Conservation (phyloP, 352 stramenopile genomes). For the Paralagenidium karlingii region DNA sequence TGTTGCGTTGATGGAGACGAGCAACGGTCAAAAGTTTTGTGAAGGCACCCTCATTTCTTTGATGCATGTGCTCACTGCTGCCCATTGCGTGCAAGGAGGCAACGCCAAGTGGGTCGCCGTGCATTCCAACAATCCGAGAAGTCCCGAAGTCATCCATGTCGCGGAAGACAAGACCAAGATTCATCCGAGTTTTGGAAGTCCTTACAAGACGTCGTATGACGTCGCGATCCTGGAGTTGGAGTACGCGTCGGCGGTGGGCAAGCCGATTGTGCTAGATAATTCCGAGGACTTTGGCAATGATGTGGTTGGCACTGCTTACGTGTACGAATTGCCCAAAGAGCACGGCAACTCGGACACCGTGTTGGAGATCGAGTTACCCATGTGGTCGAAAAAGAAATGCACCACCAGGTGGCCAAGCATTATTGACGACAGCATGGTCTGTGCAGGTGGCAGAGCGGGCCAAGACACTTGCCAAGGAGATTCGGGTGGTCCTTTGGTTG, state of each 20-base stretch:
- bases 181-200: slow-evolving; percentile 8
- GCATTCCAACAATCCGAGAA: slow-evolving; percentile 1
- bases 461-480: slow-evolving; percentile 12
- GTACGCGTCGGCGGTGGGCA: slow-evolving; percentile 7
- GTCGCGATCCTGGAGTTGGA: slow-evolving; percentile 10
- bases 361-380: slow-evolving; percentile 6
- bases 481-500: slow-evolving; percentile 10
- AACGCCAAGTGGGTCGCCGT: too few species aligned
- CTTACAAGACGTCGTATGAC: slow-evolving; percentile 9
- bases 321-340: slow-evolving; percentile 3
- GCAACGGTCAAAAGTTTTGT: too few species aligned
- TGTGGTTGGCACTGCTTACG: slow-evolving; percentile 6
- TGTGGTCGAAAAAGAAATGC: slow-evolving; percentile 5
- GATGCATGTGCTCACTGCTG: slow-evolving; percentile 7
- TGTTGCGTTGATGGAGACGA: too few species aligned
- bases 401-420: slow-evolving; percentile 1
- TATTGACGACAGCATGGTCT: slow-evolving; percentile 10
- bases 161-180: slow-evolving; percentile 7
- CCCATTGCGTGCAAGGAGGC: too few species aligned
- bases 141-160: slow-evolving; percentile 19
- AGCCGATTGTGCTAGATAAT: slow-evolving; percentile 6
- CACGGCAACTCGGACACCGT: slow-evolving; percentile 4
- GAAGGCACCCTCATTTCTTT: slow-evolving; percentile 7
- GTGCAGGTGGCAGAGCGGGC: slow-evolving; percentile 6
- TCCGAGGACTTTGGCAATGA: too few species aligned